phyloP scores from a whole-genome alignment of 192 early-diverging fungal genomes.

The Coemansia sp. region DNA sequence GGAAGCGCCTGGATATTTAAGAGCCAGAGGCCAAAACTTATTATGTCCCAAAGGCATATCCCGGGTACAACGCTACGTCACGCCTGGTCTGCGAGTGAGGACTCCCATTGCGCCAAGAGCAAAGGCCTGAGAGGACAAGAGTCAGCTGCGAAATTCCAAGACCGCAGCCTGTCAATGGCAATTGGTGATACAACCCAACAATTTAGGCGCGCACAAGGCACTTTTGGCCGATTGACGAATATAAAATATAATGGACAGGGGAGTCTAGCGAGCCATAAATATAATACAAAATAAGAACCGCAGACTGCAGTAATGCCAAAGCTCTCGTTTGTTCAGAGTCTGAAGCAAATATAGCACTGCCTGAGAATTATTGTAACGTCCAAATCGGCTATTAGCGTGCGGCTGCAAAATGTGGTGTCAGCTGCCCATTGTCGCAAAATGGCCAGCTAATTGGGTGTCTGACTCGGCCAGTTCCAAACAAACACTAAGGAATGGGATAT shows the following conservation, averaged over 20 bases:
- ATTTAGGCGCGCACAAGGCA: background rate
- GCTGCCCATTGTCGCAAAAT: background rate
- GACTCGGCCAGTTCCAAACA: background rate
- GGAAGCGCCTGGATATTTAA: too few relatives aligned
- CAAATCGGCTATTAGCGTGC: background rate
- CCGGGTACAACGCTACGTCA: conserved; percentile 1
- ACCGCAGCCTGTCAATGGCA: background rate
- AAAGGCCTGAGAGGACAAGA: background rate
- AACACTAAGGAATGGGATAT: background rate
- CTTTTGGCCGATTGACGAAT: background rate
- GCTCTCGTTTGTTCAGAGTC: background rate
- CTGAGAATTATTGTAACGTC: background rate
- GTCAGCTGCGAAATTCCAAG: background rate
- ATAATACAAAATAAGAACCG: background rate
- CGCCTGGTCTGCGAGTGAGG: background rate
- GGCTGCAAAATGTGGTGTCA: too few relatives aligned
- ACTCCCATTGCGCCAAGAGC: background rate
- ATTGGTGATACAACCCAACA: background rate
- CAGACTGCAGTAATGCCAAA: too few relatives aligned
- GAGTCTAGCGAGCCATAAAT: background rate
- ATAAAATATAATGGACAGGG: background rate
- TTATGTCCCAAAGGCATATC: background rate
- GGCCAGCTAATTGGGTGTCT: background rate
- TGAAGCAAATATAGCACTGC: background rate
- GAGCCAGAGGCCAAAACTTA: background rate